These are phyloP conservation scores for Venturia aucupariae DNA, from an alignment of 2,329 filamentous ascomycete genomes.

Conservation along the genomic window DNA sequence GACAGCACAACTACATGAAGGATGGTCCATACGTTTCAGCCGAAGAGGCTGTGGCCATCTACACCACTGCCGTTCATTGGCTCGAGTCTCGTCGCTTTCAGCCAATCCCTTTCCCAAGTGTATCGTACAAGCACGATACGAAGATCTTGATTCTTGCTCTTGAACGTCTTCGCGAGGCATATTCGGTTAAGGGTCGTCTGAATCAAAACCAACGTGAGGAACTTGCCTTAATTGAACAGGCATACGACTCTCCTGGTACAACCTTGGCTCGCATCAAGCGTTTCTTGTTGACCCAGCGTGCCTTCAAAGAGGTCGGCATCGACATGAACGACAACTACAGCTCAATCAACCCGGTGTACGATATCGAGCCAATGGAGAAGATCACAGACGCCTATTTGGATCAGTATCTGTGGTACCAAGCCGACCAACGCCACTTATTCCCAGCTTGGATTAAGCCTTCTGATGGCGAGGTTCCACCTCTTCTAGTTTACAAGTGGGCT, in stretches of 20 bases:
- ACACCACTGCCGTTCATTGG: conserved; percentile 98
- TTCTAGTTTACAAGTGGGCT: conserved; percentile 97
- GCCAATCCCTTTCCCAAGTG: conserved; percentile 95
- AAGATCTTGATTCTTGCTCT: conserved; percentile 96
- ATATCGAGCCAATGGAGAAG: conserved; percentile 98
- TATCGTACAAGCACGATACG: conserved; percentile 98
- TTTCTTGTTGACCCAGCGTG: conserved; percentile 90
- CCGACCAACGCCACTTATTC: conserved; percentile 93
- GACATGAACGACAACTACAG: conserved; percentile 99
- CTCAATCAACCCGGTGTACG: conserved; percentile 97
- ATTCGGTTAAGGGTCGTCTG: conserved; percentile 91
- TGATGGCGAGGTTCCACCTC: conserved; percentile 90
- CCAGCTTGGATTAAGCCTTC: conserved; percentile 99
- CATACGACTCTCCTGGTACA: conserved; percentile 94
- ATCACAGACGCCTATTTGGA: conserved; percentile 98
- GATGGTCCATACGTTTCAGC: conserved; percentile 97
- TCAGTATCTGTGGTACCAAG: conserved; percentile 98
- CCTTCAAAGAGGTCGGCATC: conserved; percentile 98
- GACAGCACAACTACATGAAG: conserved; percentile 99
- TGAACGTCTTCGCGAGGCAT: conserved; percentile 86
- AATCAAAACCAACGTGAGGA: conserved; percentile 98
- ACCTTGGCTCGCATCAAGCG: conserved; percentile 95
- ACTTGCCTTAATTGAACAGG: conserved; percentile 91
- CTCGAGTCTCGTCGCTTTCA: conserved; percentile 97
- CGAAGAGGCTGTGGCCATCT: conserved; percentile 96